phyloP scores from a whole-genome alignment of 805 yeast species.

The Candida tammaniensis region DNA sequence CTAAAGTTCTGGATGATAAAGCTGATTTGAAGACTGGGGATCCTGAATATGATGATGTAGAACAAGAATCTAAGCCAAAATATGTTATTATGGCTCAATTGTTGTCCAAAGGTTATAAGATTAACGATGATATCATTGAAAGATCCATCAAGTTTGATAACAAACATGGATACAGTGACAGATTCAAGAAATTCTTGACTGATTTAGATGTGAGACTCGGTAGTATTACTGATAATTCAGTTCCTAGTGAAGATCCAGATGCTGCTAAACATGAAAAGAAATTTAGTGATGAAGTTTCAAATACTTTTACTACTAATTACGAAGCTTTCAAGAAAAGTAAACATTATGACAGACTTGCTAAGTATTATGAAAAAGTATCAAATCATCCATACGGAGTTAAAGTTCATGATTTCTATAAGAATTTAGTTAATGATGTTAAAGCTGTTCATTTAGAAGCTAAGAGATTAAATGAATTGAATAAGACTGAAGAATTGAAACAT shows the following conservation, averaged over 20 bases:
- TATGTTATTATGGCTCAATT: slow-evolving; percentile 73
- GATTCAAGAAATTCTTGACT: slow-evolving; percentile 54
- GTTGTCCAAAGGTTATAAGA: slow-evolving; percentile 67
- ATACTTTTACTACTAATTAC: slow-evolving; percentile 2
- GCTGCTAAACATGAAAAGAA: not conserved
- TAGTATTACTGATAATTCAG: slow-evolving; percentile 9
- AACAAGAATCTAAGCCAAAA: slow-evolving; percentile 78
- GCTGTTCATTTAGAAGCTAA: slow-evolving; percentile 74
- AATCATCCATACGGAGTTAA: slow-evolving; percentile 52
- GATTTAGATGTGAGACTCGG: slow-evolving; percentile 55
- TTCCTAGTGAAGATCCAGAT: slow-evolving; percentile 55
- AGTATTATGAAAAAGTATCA: slow-evolving; percentile 47
- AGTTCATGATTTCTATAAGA: slow-evolving; percentile 59
- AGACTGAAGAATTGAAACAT: slow-evolving; percentile 10
- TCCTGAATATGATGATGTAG: slow-evolving; percentile 45
- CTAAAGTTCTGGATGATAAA: slow-evolving; percentile 19
- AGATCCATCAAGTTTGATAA: slow-evolving; percentile 64
- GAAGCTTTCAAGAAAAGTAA: slow-evolving; percentile 7
- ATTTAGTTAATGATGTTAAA: slow-evolving; percentile 51
- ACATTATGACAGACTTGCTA: slow-evolving; percentile 33
- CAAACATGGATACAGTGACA: slow-evolving; percentile 56
- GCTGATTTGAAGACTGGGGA: slow-evolving; percentile 27
- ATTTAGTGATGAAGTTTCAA: slow-evolving; percentile 4
- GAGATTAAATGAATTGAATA: slow-evolving; percentile 62
- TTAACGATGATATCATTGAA: slow-evolving; percentile 59